phyloP scores from a whole-genome alignment of 73 alveolate genomes.

The Tetrahymena elliotti region DNA sequence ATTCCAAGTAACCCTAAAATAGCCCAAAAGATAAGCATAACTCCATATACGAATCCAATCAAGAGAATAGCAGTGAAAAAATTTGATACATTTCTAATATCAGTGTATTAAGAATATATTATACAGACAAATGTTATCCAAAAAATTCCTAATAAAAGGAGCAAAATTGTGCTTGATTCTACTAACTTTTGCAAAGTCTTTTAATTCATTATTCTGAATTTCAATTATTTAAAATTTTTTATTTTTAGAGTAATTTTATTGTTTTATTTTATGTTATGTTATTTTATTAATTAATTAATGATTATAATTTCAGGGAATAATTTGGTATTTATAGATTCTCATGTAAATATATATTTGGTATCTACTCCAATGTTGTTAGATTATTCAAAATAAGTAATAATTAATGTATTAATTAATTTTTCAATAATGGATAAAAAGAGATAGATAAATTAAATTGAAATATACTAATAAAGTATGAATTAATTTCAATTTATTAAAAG shows the following conservation, averaged over 20 bases:
- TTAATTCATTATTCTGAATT: neutral
- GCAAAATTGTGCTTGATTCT: neutral
- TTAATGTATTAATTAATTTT: neutral
- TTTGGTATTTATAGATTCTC: no score
- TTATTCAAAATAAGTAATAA: neutral
- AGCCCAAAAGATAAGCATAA: neutral
- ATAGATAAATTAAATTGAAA: neutral
- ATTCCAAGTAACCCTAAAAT: neutral
- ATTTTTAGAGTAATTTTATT: no score
- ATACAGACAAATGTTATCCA: neutral
- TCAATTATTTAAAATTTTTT: no score
- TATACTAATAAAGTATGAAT: neutral
- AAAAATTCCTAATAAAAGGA: neutral
- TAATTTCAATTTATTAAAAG: neutral
- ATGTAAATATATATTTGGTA: no score
- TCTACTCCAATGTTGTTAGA: neutral
- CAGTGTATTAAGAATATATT: neutral
- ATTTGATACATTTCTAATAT: neutral
- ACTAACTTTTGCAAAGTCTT: neutral
- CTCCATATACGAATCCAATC: neutral
- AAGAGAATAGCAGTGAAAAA: neutral
- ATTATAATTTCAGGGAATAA: no score
- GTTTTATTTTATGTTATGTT: no score
- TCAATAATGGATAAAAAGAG: neutral
- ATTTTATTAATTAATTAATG: no score